Percentiles rank a stretch among this genome's conserved stretches.
phyloP scores from a whole-genome alignment of 345 rosid species.

The Passiflora organensis region DNA sequence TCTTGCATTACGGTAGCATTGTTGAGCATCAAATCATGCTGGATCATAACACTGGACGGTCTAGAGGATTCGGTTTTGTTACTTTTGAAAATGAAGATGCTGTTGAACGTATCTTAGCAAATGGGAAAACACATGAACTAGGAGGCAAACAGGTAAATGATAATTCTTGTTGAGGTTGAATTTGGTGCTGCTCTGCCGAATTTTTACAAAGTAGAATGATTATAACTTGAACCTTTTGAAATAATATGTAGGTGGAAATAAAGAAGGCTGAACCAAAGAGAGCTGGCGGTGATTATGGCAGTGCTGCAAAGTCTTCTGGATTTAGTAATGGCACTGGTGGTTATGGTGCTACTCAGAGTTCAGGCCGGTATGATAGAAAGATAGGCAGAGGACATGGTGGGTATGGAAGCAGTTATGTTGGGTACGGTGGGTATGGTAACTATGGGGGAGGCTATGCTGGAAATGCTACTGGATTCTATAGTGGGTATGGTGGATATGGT shows the following conservation, averaged over 20 bases:
- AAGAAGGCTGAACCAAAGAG: slow-evolving; percentile 29
- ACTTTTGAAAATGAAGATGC: slow-evolving; percentile 27
- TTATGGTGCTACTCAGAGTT: slow-evolving; percentile 8
- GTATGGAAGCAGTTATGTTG: slow-evolving; percentile 27
- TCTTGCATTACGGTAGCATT: slow-evolving; percentile 21
- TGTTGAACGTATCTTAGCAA: slow-evolving; percentile 20
- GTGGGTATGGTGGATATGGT: slow-evolving; percentile 48
- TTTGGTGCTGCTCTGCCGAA: not conserved
- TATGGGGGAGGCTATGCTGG: slow-evolving; percentile 38
- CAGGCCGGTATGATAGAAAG: slow-evolving; percentile 15
- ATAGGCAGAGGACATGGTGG: slow-evolving; percentile 18
- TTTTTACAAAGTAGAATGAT: not conserved
- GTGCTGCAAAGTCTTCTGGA: slow-evolving; percentile 23
- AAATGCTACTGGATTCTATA: slow-evolving; percentile 30
- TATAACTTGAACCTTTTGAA: not conserved
- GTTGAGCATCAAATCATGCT: slow-evolving; percentile 26
- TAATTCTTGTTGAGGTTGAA: not conserved
- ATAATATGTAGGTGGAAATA: slow-evolving; percentile 23
- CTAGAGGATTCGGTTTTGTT: slow-evolving; percentile 33
- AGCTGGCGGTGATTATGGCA: slow-evolving; percentile 10
- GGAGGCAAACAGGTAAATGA: slow-evolving; percentile 24
- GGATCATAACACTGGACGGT: slow-evolving; percentile 27
- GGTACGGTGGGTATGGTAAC: slow-evolving; percentile 39
- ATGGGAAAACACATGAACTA: slow-evolving; percentile 18
- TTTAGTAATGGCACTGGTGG: slow-evolving; percentile 10